Evolutionary conservation across 225 moss, liverwort and hornwort species (phyloP).

Genomic region (Climacium dendroides): DNA sequence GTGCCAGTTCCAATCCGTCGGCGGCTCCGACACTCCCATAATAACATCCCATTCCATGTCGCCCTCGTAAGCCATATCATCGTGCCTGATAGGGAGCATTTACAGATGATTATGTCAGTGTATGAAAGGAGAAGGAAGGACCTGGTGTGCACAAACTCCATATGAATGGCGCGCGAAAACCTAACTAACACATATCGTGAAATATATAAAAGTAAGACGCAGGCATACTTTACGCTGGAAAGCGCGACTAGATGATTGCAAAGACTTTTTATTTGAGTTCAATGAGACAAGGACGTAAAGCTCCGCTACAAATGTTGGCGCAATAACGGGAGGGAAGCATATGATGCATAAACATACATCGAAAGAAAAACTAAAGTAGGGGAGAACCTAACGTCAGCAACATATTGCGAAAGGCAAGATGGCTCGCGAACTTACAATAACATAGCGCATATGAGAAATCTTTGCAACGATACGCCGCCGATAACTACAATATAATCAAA

Average conservation of each 20-base stretch:
- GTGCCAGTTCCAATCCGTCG: conserved; percentile 43
- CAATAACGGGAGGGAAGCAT: neutral
- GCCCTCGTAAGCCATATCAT: conserved; percentile 71
- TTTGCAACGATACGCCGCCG: neutral
- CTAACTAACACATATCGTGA: neutral
- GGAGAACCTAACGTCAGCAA: neutral
- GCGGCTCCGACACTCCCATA: conserved; percentile 38
- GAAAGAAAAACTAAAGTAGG: neutral
- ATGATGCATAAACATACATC: neutral
- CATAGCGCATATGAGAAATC: neutral
- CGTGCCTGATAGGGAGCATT: conserved; percentile 18
- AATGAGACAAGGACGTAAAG: neutral
- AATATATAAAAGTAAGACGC: neutral
- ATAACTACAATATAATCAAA: neutral
- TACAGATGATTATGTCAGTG: neutral
- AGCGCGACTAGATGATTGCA: neutral
- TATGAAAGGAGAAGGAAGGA: neutral
- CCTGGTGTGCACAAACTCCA: neutral
- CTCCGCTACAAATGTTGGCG: neutral
- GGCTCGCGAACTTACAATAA: neutral
- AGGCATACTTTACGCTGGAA: neutral
- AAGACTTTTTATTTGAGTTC: neutral
- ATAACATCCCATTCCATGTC: conserved; percentile 67
- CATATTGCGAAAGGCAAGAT: neutral
- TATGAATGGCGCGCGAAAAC: neutral